Percentiles rank a stretch among this genome's conserved stretches.
phyloP scores from a whole-genome alignment of 345 rosid species.

The Kandelia obovata region DNA sequence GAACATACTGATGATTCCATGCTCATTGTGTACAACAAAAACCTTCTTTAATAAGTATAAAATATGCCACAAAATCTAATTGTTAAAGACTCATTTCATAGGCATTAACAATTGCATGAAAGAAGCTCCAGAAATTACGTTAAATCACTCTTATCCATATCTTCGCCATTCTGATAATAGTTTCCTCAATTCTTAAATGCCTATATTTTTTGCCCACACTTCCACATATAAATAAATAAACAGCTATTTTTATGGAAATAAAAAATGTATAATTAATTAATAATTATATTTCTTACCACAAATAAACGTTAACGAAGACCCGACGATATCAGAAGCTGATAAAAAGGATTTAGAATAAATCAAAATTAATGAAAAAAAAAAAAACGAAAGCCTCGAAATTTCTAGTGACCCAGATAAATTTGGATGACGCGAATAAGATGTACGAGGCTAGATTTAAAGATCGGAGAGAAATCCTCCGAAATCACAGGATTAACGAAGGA shows the following conservation, averaged over 20 bases:
- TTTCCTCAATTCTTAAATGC: too few relatives aligned
- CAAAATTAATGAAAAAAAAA: not conserved
- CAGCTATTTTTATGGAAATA: too few relatives aligned
- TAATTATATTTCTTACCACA: constrained; percentile 1
- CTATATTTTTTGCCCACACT: too few relatives aligned
- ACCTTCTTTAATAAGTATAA: too few relatives aligned
- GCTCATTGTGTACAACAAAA: too few relatives aligned
- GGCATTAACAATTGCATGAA: not conserved
- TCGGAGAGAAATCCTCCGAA: constrained; percentile 11
- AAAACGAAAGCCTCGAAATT: not conserved
- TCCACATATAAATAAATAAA: too few relatives aligned
- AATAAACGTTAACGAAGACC: not conserved
- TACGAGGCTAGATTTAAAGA: constrained; percentile 9
- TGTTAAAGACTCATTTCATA: not conserved
- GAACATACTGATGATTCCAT: too few relatives aligned
- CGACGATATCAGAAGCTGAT: not conserved
- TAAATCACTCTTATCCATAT: too few relatives aligned
- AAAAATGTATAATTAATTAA: too few relatives aligned
- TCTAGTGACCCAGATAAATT: constrained; percentile 14
- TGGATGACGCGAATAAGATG: not conserved
- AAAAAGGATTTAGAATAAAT: not conserved
- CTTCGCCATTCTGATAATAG: too few relatives aligned
- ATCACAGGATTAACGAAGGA: not conserved
- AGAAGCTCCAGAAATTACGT: too few relatives aligned
- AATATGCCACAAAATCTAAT: too few relatives aligned